Base-by-base conservation (phyloP, 805 yeast species). In the Saturnispora bothae region DNA sequence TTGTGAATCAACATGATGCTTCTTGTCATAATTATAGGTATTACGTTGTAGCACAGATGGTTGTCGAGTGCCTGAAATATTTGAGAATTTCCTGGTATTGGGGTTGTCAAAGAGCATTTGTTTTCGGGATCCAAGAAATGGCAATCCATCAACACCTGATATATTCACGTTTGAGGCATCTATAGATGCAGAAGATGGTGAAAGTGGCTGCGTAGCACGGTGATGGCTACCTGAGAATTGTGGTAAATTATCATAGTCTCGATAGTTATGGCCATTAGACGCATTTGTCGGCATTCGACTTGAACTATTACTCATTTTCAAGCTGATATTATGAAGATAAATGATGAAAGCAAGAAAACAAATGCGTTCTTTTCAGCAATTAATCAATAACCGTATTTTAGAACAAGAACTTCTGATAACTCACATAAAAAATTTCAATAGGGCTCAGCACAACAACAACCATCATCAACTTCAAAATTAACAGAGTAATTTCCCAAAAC, bases 91-190 rank as follows among this genome's bases (percentile, higher is more conserved):
- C 13, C 29, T 30, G 7, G 28, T 22, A 7, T 36, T 18, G 1
- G 39, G 27, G 4, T 34, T 35, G 20, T 41, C 39, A 14, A 35
- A 27, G 10, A 41, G 28, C 30, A 37, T 39, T 7, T 42, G 42
- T 28, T 38, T 46, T 21, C 40, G 25, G 2, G 43, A 35, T 15
- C 48, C 42, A 7, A 36, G 35, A 34, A 47, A 47, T 5, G 50
- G 50, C 16, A 46, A 27, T 9, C 40, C 40, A 5, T 27, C 38
- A 20, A 25, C 25, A 10, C 25, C 10, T 22, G 25, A 34, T 10
- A 32, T 32, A 6, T 29, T 21, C 9, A 31, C 14, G 12, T 23
- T 14, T 3, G 34, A 27, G 14, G 34, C 10, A 28, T 31, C 17
- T 10, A 25, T 26, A 4, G 17, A 28, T 14, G 17, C 36, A 5